A percentile compares a stretch with the other conserved stretches of the same genome.
Evolutionary conservation across 768 basidiomycete genomes (phyloP).

Genomic region (Mycena leptocephala): DNA sequence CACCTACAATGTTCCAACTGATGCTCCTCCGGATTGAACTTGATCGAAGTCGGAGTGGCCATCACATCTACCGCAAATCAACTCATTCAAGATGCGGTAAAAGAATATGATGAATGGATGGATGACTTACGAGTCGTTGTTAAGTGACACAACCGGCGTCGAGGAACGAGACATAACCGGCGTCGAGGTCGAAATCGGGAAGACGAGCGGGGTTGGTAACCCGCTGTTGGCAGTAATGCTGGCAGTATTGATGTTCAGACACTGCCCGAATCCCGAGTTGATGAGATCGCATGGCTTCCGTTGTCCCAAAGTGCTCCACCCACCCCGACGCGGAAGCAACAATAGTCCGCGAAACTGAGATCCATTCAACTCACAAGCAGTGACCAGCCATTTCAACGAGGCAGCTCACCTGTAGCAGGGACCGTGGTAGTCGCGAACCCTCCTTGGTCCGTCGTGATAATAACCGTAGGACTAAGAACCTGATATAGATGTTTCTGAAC

Average conservation of each 20-base stretch:
- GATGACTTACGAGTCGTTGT: no score
- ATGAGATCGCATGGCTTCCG: not conserved
- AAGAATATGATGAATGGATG: no score
- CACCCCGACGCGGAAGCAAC: constrained; percentile 1
- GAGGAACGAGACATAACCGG: no score
- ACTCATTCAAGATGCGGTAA: no score
- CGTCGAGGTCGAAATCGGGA: not conserved
- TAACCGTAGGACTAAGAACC: not conserved
- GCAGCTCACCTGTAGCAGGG: not conserved
- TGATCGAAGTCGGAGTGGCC: no score
- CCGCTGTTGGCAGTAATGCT: not conserved
- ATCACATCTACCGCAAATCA: no score
- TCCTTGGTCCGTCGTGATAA: not conserved
- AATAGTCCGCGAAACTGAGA: not conserved
- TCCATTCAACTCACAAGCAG: not conserved
- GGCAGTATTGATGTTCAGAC: not conserved
- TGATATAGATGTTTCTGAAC: not conserved
- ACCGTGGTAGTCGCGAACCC: not conserved
- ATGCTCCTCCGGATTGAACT: no score
- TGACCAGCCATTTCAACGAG: not conserved
- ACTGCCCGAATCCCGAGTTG: not conserved
- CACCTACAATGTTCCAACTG: no score
- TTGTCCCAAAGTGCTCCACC: not conserved
- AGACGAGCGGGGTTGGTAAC: not conserved
- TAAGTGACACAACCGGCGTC: no score